Evolutionary conservation across 306 rosid species (phyloP).

Genomic region (Vigna radiata): DNA sequence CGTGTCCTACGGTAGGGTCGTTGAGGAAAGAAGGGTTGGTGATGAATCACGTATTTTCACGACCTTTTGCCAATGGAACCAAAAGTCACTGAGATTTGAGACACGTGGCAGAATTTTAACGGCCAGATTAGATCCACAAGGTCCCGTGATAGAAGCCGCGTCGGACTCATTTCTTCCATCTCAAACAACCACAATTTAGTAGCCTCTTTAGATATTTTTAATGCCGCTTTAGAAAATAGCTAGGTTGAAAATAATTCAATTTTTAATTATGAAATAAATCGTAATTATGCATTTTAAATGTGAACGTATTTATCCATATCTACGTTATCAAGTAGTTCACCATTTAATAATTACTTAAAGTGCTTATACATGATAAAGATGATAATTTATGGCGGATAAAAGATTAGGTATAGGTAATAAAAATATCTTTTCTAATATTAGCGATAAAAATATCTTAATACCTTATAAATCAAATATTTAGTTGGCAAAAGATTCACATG

Average conservation of each 20-base stretch:
- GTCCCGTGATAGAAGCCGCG: slow-evolving; percentile 58
- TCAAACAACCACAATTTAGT: background rate
- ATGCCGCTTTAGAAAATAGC: background rate
- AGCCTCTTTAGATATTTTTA: background rate
- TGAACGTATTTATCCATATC: background rate
- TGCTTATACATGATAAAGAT: background rate
- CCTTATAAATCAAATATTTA: background rate
- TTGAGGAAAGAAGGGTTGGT: slow-evolving; percentile 35
- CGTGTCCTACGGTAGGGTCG: slow-evolving; percentile 49
- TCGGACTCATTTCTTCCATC: slow-evolving; percentile 17
- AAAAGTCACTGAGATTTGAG: background rate
- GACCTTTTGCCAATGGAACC: background rate
- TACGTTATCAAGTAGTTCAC: background rate
- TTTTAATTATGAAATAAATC: background rate
- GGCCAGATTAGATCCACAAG: slow-evolving; percentile 48
- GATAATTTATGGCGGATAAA: too few species aligned
- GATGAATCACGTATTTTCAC: slow-evolving; percentile 51
- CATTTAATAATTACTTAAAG: background rate
- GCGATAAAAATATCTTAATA: background rate
- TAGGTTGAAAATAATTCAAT: background rate
- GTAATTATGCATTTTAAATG: background rate
- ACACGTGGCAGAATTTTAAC: slow-evolving; percentile 48
- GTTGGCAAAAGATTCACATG: slow-evolving; percentile 10
- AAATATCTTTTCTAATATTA: too few species aligned
- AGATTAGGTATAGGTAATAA: too few species aligned